Percentiles rank a stretch among this genome's conserved stretches.
phyloP scores from a whole-genome alignment of 1,139 yeast species.

The Taphrina communis region DNA sequence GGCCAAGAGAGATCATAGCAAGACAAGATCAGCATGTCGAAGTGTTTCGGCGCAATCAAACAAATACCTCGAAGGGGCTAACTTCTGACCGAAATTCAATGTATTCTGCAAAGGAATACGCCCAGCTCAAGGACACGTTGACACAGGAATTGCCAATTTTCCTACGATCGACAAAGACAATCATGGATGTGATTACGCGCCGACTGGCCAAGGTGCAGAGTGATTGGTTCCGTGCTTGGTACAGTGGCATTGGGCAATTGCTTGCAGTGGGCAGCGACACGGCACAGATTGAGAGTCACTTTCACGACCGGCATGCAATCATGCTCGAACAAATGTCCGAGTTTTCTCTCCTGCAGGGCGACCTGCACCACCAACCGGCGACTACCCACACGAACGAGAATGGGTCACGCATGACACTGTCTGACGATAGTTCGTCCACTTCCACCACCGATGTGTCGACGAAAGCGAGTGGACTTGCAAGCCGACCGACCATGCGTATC shows the following conservation, averaged over 20 bases:
- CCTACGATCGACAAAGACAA: conserved; percentile 9
- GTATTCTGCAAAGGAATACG: conserved; percentile 7
- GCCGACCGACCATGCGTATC: conserved; percentile 18
- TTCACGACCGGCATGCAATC: conserved; percentile 21
- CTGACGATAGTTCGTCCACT: conserved; percentile 5
- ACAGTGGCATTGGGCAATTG: not conserved
- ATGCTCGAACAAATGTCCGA: conserved; percentile 16
- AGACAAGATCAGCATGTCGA: conserved; percentile 7
- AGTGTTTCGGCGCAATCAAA: conserved; percentile 11
- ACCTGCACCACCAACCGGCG: not conserved
- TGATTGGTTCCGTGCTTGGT: conserved; percentile 29
- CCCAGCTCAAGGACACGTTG: conserved; percentile 15
- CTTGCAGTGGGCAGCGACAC: not conserved
- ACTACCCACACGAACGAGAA: not conserved
- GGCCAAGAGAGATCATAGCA: conserved; percentile 16
- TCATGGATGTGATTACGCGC: conserved; percentile 15
- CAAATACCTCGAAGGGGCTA: not conserved
- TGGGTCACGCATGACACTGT: conserved; percentile 2
- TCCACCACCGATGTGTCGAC: conserved; percentile 1
- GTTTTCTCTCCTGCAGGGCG: conserved; percentile 1
- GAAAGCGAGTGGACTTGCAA: not conserved
- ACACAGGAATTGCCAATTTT: conserved; percentile 27
- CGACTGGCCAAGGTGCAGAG: conserved; percentile 24
- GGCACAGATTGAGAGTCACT: conserved; percentile 2
- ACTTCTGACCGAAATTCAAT: not conserved